Evolutionary conservation across 306 rosid genomes (phyloP).

Genomic region (Castanea mollissima): DNA sequence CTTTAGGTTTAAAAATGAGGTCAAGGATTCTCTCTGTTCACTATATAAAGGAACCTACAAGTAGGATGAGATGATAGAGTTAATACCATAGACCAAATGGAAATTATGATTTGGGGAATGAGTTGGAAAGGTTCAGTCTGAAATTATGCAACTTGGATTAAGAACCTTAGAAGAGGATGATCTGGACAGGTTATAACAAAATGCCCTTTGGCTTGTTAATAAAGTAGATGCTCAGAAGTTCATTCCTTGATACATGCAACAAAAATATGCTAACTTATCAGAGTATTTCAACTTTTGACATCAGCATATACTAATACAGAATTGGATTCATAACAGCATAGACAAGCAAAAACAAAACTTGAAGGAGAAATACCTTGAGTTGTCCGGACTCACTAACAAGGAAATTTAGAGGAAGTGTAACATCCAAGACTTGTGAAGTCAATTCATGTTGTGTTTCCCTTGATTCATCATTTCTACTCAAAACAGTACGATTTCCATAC

Average conservation of each 20-base stretch:
- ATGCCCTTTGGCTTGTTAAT: neutral
- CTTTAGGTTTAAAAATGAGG: neutral
- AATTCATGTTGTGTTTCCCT: conserved; percentile 46
- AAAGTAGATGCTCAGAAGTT: neutral
- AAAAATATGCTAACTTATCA: neutral
- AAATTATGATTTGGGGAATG: neutral
- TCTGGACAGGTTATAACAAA: neutral
- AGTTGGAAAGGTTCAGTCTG: neutral
- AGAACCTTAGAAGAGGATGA: neutral
- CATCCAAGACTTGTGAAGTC: conserved; percentile 65
- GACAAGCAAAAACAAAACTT: neutral
- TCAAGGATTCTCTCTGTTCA: neutral
- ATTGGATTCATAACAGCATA: neutral
- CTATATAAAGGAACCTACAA: neutral
- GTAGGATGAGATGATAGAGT: neutral
- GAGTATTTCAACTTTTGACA: neutral
- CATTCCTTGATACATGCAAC: neutral
- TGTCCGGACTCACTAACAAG: conserved; percentile 81
- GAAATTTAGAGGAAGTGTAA: conserved; percentile 81
- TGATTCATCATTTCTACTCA: conserved; percentile 48
- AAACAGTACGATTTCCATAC: conserved; percentile 56
- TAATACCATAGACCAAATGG: neutral
- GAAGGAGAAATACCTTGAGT: conserved; percentile 59
- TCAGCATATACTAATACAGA: neutral
- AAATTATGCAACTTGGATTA: neutral